These are phyloP conservation scores for Paracamarosporium sp. DNA, from an alignment of 2,329 filamentous ascomycete genomes.

Conservation along the genomic window DNA sequence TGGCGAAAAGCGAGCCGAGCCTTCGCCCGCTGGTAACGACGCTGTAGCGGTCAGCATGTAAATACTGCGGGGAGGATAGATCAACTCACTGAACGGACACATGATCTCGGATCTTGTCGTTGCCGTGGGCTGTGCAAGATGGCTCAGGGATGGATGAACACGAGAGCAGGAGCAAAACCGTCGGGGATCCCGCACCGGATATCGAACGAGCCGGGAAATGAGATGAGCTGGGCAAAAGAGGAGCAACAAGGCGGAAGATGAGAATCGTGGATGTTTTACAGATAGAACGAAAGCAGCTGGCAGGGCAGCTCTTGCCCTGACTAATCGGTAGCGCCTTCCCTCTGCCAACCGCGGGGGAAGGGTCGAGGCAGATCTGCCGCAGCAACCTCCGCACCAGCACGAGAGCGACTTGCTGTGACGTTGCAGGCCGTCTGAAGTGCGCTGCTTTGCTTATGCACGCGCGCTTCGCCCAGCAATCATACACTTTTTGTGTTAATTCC, in stretches of 20 bases:
- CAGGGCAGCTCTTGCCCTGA: constrained; percentile 9
- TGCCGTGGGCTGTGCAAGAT: neutral
- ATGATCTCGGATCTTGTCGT: constrained; percentile 24
- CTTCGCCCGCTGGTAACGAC: constrained; percentile 39
- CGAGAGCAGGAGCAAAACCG: constrained; percentile 11
- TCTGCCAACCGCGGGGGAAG: constrained; percentile 13
- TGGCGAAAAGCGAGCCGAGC: constrained; percentile 37
- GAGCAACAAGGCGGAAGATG: constrained; percentile 37
- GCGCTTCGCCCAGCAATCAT: constrained; percentile 24
- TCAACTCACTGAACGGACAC: constrained; percentile 44
- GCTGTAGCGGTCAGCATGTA: constrained; percentile 22
- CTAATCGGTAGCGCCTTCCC: constrained; percentile 38
- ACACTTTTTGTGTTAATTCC: constrained; percentile 8
- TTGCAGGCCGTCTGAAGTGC: constrained; percentile 19
- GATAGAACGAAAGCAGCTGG: constrained; percentile 30
- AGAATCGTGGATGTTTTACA: constrained; percentile 46
- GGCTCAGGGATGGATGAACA: constrained; percentile 1
- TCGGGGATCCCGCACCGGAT: constrained; percentile 38
- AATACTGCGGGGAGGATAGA: neutral
- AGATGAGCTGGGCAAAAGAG: constrained; percentile 22
- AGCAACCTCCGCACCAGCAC: constrained; percentile 32
- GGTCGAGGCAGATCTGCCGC: constrained; percentile 38
- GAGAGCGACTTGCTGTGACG: constrained; percentile 23
- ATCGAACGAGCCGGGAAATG: constrained; percentile 26
- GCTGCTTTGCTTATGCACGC: constrained; percentile 21